Evolutionary conservation across 164 flowering plant genomes (phyloP).

Genomic region (Aristolochia californica): DNA sequence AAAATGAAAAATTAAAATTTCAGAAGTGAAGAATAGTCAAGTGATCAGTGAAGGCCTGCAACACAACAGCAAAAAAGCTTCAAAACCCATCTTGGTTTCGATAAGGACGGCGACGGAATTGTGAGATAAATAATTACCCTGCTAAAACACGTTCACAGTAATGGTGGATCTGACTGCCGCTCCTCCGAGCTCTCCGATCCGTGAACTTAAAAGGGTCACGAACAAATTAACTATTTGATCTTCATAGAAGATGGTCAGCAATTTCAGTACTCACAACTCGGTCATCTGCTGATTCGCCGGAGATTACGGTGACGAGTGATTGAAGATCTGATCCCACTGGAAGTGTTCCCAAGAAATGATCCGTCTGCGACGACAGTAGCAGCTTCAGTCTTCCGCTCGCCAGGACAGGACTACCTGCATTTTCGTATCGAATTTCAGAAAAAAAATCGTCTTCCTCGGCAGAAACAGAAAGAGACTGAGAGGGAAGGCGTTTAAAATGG

Average conservation of each 20-base stretch:
- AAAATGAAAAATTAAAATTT: too few species aligned
- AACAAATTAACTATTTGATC: neutral
- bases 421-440: neutral
- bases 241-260: neutral
- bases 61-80: neutral
- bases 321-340: conserved; percentile 36
- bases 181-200: conserved; percentile 62
- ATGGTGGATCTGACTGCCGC: conserved; percentile 60
- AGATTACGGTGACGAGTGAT: conserved; percentile 39
- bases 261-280: conserved; percentile 28
- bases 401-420: conserved; percentile 27
- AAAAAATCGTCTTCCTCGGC: neutral
- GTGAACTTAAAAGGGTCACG: neutral
- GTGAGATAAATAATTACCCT: too few species aligned
- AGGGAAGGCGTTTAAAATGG: conserved; percentile 43
- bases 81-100: neutral
- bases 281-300: conserved; percentile 49
- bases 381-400: conserved; percentile 36
- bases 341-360: conserved; percentile 32
- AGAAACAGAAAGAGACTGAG: neutral
- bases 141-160: conserved; percentile 46
- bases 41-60: conserved; percentile 67
- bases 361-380: conserved; percentile 21
- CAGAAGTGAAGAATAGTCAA: too few species aligned
- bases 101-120: neutral